Conservation (phyloP, 139 green algal species). For the Raphidocelis subcapitata region DNA sequence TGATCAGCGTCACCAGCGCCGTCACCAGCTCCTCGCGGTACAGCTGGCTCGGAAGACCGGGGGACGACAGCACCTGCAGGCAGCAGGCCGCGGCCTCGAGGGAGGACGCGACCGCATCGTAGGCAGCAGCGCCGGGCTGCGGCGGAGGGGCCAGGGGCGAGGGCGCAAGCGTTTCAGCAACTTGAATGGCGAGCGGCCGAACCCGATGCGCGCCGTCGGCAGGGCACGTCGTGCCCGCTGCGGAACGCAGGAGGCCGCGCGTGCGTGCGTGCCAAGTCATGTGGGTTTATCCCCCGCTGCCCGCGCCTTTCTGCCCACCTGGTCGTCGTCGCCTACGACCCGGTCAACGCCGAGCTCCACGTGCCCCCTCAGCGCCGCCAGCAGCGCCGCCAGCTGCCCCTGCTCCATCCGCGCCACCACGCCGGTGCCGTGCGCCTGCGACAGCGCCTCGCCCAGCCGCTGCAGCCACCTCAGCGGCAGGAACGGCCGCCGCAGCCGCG, state of each 20-base stretch:
- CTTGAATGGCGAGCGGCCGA: neutral
- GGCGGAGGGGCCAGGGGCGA: neutral
- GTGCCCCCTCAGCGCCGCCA: slow-evolving; percentile 13
- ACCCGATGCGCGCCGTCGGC: neutral
- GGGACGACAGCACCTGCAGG: slow-evolving; percentile 45
- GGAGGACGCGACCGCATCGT: neutral
- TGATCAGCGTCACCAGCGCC: slow-evolving; percentile 30
- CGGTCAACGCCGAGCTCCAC: slow-evolving; percentile 7
- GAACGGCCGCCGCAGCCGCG: slow-evolving; percentile 4
- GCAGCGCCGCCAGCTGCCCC: slow-evolving; percentile 9
- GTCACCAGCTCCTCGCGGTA: slow-evolving; percentile 28
- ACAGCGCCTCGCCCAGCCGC: slow-evolving; percentile 4
- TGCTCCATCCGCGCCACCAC: neutral
- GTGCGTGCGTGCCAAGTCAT: neutral
- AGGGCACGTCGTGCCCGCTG: neutral
- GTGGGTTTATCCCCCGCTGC: neutral
- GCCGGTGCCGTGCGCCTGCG: slow-evolving; percentile 2
- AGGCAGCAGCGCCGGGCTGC: slow-evolving; percentile 2
- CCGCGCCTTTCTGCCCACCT: neutral
- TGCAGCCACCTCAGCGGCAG: slow-evolving; percentile 5
- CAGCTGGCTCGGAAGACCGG: slow-evolving; percentile 38
- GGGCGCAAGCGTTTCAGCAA: neutral
- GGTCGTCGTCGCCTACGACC: slow-evolving; percentile 5
- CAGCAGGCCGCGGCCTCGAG: slow-evolving; percentile 33
- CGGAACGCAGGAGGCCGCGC: neutral